These are phyloP conservation scores for Pseudogymnoascus sp. DNA, from an alignment of 2,329 filamentous ascomycete genomes.

Conservation along the genomic window DNA sequence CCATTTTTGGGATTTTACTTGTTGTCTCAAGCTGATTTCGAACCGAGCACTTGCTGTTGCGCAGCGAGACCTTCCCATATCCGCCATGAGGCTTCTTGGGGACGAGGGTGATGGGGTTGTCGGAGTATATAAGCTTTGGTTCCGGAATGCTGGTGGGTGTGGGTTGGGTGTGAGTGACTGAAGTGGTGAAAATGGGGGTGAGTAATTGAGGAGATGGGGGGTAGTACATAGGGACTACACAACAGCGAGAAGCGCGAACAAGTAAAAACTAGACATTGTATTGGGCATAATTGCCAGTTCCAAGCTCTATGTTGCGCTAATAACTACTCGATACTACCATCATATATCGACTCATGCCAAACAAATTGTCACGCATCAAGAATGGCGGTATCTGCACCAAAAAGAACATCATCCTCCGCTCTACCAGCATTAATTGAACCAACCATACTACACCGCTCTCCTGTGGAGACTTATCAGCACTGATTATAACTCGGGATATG, in stretches of 20 bases:
- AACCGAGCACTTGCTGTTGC: background rate
- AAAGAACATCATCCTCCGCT: background rate
- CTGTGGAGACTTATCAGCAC: background rate
- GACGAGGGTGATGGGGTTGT: background rate
- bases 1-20: constrained; percentile 1
- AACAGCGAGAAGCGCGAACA: background rate
- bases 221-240: background rate
- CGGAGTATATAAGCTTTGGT: background rate
- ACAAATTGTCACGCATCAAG: background rate
- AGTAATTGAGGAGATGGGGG: background rate
- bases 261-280: background rate
- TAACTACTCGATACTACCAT: background rate
- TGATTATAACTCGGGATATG: background rate
- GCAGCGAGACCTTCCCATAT: background rate
- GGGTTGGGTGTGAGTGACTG: background rate
- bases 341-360: background rate
- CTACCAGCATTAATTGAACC: background rate
- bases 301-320: background rate
- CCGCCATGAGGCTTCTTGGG: background rate
- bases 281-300: background rate
- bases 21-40: background rate
- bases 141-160: background rate
- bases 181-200: background rate
- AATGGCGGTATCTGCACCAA: background rate
- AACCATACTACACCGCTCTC: background rate